Base-by-base conservation (phyloP, 805 yeast genomes). In the Scheffersomyces ergatensis region DNA sequence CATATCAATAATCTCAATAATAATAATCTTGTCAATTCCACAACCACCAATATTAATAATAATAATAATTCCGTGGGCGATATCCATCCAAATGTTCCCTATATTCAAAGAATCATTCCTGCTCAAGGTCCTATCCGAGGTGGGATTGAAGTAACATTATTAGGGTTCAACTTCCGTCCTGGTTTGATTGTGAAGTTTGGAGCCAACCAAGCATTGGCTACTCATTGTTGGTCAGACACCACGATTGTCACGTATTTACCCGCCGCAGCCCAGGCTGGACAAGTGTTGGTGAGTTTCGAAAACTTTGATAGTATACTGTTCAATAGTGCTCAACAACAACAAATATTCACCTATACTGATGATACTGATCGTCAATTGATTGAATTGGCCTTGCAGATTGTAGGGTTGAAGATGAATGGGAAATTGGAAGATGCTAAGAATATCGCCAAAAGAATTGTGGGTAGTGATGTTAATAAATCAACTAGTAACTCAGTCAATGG, bases 341-440 rank as follows among this genome's bases (percentile, higher is more conserved):
- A 80, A 54, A 73, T 87, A 1, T 93, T 93, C 63, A 89, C 98
- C 0, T 93, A 93, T 56, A 76, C 89, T 34, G 97, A 93, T 65
- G 99, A 93, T 58, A 86, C 97, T 8, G 99, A 93, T 63, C 77
- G 93, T 49, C 97, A 92, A 62, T 75, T 93, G 58, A 87, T 92
- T 57, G 99, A 93, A 65, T 72, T 93, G 47, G 99, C 99, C 2
- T 72, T 93, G 52, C 98, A 93, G 58, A 93, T 93, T 53, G 97
- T 93, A 31, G 99, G 99, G 2, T 72, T 90, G 63, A 92, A 92
- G 65, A 89, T 92, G 97, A 90, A 89, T 57, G 99, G 98, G 43
- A 83, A 84, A 54, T 69, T 93, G 43, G 98, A 93, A 57, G 97
- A 92, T 62, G 97, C 98, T 2, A 80, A 87, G 50, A 89, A 89